A percentile compares a stretch with the other conserved stretches of the same genome.
Conservation (phyloP, 2,329 filamentous ascomycete species). For the Paramyrothecium sp. region DNA sequence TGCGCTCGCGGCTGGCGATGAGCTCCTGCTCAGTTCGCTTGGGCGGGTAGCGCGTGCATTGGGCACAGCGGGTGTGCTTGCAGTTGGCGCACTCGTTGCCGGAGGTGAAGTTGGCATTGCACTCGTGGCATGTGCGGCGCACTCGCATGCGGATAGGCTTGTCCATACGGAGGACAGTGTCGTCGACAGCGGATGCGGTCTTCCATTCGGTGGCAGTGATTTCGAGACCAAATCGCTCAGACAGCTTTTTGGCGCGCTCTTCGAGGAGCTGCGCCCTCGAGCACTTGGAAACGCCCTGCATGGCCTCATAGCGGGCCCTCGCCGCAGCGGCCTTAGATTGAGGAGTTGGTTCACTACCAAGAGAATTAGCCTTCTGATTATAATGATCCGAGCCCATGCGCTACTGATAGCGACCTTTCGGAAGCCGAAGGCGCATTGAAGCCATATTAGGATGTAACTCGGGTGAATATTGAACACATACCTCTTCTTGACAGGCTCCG, state of each 20-base stretch:
- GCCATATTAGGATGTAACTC: too few species aligned
- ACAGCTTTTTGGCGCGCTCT: conserved; percentile 55
- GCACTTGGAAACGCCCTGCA: conserved; percentile 36
- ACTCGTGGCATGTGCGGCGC: conserved; percentile 78
- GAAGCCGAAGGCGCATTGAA: too few species aligned
- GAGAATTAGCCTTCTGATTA: too few species aligned
- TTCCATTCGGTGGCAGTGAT: conserved; percentile 55
- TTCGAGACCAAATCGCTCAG: conserved; percentile 54
- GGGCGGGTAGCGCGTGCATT: conserved; percentile 73
- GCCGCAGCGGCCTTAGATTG: conserved; percentile 20
- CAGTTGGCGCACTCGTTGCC: conserved; percentile 75
- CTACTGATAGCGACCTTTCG: too few species aligned
- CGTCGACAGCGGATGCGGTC: conserved; percentile 40
- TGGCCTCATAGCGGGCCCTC: conserved; percentile 23
- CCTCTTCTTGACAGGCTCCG: conserved; percentile 20
- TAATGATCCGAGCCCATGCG: too few species aligned
- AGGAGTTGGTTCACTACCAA: conserved; percentile 14
- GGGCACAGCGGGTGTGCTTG: conserved; percentile 76
- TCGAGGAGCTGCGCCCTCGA: conserved; percentile 52
- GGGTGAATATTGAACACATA: too few species aligned
- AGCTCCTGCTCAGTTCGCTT: conserved; percentile 59
- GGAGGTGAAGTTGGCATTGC: conserved; percentile 69
- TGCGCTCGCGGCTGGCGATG: conserved; percentile 49
- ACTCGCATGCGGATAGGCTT: conserved; percentile 78
- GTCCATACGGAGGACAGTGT: conserved; percentile 63